Conservation (phyloP, 495 filamentous ascomycete genomes). For the Annulohypoxylon maeteangense region DNA sequence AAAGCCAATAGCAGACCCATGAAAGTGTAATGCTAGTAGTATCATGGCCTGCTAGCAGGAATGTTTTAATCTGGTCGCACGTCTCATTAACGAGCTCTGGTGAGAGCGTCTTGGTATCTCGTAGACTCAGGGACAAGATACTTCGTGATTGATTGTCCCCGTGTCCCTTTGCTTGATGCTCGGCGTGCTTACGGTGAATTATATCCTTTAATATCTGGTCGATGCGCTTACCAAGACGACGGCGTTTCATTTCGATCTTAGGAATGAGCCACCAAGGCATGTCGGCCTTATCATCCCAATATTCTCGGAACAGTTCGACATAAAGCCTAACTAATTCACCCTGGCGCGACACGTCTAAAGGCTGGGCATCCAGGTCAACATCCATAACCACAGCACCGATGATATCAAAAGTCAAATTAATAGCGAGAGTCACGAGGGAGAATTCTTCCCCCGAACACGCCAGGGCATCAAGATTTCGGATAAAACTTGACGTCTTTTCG, state of each 20-base stretch:
- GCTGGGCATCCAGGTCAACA: slow-evolving; percentile 50
- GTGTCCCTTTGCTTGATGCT: not conserved
- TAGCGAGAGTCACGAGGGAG: not conserved
- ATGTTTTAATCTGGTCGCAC: slow-evolving; percentile 54
- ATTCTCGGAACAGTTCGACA: slow-evolving; percentile 16
- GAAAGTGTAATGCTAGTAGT: slow-evolving; percentile 51
- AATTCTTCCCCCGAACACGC: slow-evolving; percentile 35
- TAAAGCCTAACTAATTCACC: slow-evolving; percentile 18
- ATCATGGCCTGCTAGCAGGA: slow-evolving; percentile 63
- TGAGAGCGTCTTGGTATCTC: slow-evolving; percentile 41
- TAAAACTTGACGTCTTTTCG: slow-evolving; percentile 40
- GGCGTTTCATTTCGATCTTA: not conserved
- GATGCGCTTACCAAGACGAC: slow-evolving; percentile 9
- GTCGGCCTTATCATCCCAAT: slow-evolving; percentile 15
- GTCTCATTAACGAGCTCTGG: slow-evolving; percentile 37
- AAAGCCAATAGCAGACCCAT: slow-evolving; percentile 60
- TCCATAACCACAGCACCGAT: slow-evolving; percentile 52
- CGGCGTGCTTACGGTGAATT: slow-evolving; percentile 2
- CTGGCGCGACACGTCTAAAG: slow-evolving; percentile 9
- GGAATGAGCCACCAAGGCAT: slow-evolving; percentile 28
- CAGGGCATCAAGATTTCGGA: slow-evolving; percentile 21
- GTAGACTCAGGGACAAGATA: slow-evolving; percentile 49
- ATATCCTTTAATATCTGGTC: slow-evolving; percentile 10
- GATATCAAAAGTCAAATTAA: slow-evolving; percentile 37
- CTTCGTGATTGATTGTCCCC: slow-evolving; percentile 31